These are phyloP conservation scores for Phyllosticta citribraziliensis DNA, from an alignment of 2,329 filamentous ascomycete genomes.

Conservation along the genomic window DNA sequence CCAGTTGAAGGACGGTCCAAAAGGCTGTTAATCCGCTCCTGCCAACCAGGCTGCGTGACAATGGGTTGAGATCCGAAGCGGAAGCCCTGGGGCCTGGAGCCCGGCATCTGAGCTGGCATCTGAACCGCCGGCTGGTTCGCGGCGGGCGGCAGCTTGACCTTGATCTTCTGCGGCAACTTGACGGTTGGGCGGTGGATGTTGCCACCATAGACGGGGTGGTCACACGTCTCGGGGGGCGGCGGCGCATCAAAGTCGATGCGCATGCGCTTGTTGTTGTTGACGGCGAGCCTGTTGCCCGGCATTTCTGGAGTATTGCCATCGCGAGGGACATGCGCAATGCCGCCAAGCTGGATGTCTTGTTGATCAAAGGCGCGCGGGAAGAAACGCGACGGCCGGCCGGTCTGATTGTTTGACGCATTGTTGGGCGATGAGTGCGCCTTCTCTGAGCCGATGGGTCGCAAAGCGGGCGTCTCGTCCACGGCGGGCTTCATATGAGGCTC, in stretches of 20 bases:
- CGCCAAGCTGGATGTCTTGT: not conserved
- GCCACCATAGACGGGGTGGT: conserved; percentile 63
- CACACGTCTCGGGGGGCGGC: conserved; percentile 62
- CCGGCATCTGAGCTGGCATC: conserved; percentile 21
- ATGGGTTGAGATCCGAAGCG: conserved; percentile 28
- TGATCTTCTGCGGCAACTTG: conserved; percentile 58
- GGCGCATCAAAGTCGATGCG: conserved; percentile 23
- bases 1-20: conserved; percentile 24
- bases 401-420: not conserved
- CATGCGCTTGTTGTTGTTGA: not conserved
- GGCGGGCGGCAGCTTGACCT: conserved; percentile 70
- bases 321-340: not conserved
- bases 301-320: conserved; percentile 14
- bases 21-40: conserved; percentile 73
- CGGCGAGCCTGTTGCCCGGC: not conserved
- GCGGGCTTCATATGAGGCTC: not conserved
- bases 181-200: conserved; percentile 57
- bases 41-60: conserved; percentile 48
- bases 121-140: conserved; percentile 31
- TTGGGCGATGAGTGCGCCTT: conserved; percentile 7
- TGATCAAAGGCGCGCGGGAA: conserved; percentile 18
- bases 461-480: not conserved
- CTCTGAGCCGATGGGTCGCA: conserved; percentile 4
- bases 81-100: conserved; percentile 13
- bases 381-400: conserved; percentile 24